Percentiles rank a stretch among this genome's conserved stretches.
Conservation (phyloP, 139 green algal genomes). For the Marvania coccoides region DNA sequence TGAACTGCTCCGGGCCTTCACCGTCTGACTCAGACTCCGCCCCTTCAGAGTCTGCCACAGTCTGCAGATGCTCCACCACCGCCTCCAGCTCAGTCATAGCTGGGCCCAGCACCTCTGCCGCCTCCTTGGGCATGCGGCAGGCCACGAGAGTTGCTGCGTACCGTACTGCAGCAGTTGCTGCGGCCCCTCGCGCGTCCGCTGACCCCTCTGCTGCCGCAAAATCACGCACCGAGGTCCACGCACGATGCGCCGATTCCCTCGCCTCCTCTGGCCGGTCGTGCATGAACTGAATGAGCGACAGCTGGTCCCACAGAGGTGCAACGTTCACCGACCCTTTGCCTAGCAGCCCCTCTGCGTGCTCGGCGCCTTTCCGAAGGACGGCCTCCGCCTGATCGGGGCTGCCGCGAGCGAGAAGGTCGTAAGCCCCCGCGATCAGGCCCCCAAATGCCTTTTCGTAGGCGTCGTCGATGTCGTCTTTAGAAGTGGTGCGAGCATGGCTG, state of each 20-base stretch:
- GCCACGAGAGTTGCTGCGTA: not conserved
- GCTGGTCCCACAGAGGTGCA: slow-evolving; percentile 18
- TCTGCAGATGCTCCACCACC: not conserved
- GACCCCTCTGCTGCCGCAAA: not conserved
- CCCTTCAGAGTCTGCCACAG: not conserved
- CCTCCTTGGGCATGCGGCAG: not conserved
- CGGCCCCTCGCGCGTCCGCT: not conserved
- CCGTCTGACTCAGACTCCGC: not conserved
- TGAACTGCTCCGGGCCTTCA: not conserved
- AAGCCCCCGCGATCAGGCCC: slow-evolving; percentile 9
- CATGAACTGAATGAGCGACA: slow-evolving; percentile 16
- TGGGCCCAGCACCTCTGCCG: not conserved
- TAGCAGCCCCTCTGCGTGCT: slow-evolving; percentile 17
- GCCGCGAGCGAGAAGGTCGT: slow-evolving; percentile 12
- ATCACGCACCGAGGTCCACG: not conserved
- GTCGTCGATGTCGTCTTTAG: not conserved
- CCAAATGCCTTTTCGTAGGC: slow-evolving; percentile 14
- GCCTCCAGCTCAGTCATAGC: not conserved
- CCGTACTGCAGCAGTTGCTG: not conserved
- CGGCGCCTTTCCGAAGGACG: slow-evolving; percentile 11
- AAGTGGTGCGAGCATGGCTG: too few relatives aligned
- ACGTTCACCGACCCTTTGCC: slow-evolving; percentile 11
- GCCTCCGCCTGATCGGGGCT: slow-evolving; percentile 20
- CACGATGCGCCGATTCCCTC: not conserved
- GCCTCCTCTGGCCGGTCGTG: not conserved